Percentiles rank a stretch among this genome's conserved stretches.
Evolutionary conservation across 2,329 filamentous ascomycete genomes (phyloP).

Genomic region (Arthrinium puccinioides): DNA sequence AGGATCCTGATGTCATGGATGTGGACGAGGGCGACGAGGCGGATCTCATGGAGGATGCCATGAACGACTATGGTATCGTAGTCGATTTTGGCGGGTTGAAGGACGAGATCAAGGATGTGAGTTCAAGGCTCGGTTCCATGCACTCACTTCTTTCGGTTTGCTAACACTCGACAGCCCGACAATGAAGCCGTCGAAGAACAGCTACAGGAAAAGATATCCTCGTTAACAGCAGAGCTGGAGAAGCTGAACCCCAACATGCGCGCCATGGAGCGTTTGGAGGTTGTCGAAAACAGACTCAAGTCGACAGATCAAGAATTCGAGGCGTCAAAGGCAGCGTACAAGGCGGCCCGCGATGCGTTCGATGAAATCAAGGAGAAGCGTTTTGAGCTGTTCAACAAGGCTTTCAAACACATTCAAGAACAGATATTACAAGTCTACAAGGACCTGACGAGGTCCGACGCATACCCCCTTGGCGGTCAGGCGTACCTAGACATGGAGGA

Average conservation of each 20-base stretch:
- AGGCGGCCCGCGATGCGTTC: slow-evolving; percentile 74
- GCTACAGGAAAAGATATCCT: slow-evolving; percentile 69
- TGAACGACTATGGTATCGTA: slow-evolving; percentile 87
- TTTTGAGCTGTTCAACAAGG: slow-evolving; percentile 88
- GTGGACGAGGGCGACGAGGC: slow-evolving; percentile 67
- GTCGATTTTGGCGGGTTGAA: slow-evolving; percentile 78
- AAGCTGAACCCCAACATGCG: slow-evolving; percentile 97
- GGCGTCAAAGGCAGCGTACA: slow-evolving; percentile 67
- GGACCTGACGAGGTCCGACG: slow-evolving; percentile 81
- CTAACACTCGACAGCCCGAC: slow-evolving; percentile 46
- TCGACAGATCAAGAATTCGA: slow-evolving; percentile 86
- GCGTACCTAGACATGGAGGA: slow-evolving; percentile 87
- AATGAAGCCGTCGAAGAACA: slow-evolving; percentile 66
- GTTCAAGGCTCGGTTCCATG: slow-evolving; percentile 18
- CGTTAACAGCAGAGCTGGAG: slow-evolving; percentile 72
- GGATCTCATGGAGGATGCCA: slow-evolving; percentile 53
- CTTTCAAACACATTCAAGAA: slow-evolving; percentile 89
- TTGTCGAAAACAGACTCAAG: slow-evolving; percentile 74
- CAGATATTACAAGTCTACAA: slow-evolving; percentile 93
- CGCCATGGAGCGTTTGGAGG: slow-evolving; percentile 83
- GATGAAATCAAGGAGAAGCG: slow-evolving; percentile 74
- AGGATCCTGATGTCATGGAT: slow-evolving; percentile 86
- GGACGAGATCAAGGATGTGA: slow-evolving; percentile 72
- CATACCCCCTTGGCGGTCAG: slow-evolving; percentile 88
- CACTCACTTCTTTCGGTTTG: slow-evolving; percentile 1